Evolutionary conservation across 2,329 filamentous ascomycete genomes (phyloP).

Genomic region (Xylariaceae sp.): DNA sequence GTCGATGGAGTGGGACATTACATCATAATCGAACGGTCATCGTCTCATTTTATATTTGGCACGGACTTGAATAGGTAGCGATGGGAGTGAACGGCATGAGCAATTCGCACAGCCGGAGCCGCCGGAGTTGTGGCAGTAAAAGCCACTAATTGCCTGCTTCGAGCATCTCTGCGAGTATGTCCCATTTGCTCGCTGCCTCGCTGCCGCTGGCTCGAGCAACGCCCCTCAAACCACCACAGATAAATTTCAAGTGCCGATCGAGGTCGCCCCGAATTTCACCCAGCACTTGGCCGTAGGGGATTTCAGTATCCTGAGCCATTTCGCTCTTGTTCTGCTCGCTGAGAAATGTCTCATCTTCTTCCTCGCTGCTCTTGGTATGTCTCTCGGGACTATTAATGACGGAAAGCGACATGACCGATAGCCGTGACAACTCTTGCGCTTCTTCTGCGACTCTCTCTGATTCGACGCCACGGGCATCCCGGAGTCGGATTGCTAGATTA

Average conservation of each 20-base stretch:
- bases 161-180: slow-evolving; percentile 75
- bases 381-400: slow-evolving; percentile 25
- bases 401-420: slow-evolving; percentile 37
- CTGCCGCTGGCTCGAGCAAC: slow-evolving; percentile 71
- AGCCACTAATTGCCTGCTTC: slow-evolving; percentile 44
- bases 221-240: slow-evolving; percentile 67
- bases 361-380: slow-evolving; percentile 29
- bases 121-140: not conserved
- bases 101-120: not conserved
- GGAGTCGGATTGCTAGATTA: slow-evolving; percentile 68
- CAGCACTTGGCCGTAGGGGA: slow-evolving; percentile 51
- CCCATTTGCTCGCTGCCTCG: slow-evolving; percentile 60
- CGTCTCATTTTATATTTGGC: no score
- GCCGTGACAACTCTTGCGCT: slow-evolving; percentile 38
- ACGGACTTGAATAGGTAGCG: no score
- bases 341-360: slow-evolving; percentile 34
- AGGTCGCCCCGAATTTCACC: slow-evolving; percentile 58
- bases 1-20: no score
- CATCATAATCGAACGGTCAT: no score
- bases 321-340: slow-evolving; percentile 29
- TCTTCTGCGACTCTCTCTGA: slow-evolving; percentile 37
- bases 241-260: slow-evolving; percentile 62
- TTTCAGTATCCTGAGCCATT: slow-evolving; percentile 34
- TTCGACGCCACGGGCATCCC: slow-evolving; percentile 51
- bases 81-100: not conserved